These are phyloP conservation scores for Rubia tinctorum DNA, from an alignment of 305 asterid genomes.

Conservation along the genomic window DNA sequence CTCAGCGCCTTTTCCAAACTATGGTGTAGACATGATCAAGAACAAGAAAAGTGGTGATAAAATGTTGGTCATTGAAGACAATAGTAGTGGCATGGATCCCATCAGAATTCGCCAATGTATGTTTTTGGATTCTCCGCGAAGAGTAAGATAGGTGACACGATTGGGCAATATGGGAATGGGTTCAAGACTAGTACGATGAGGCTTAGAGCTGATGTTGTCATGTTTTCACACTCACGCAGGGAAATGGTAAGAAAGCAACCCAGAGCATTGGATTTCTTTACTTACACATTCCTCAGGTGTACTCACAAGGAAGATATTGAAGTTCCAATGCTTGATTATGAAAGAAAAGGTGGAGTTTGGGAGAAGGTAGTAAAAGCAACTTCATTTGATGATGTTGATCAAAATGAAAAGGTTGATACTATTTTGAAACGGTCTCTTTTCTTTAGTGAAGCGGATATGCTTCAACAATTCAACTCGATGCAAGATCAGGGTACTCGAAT, in stretches of 20 bases:
- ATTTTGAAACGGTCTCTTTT: background rate
- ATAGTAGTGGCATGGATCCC: background rate
- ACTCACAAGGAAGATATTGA: background rate
- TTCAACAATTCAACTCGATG: background rate
- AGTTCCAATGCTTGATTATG: constrained; percentile 4
- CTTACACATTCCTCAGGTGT: background rate
- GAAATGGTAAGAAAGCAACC: background rate
- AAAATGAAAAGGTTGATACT: background rate
- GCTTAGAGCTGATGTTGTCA: background rate
- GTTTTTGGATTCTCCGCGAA: background rate
- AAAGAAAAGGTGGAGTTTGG: background rate
- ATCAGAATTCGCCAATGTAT: background rate
- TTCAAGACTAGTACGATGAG: constrained; percentile 1
- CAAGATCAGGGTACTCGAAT: background rate
- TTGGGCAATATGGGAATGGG: background rate
- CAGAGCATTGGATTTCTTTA: background rate
- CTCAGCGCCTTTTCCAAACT: too few relatives aligned
- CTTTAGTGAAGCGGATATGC: background rate
- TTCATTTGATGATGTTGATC: background rate
- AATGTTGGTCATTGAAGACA: background rate
- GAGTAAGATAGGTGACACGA: background rate
- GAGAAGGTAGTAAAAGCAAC: background rate
- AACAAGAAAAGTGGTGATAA: background rate
- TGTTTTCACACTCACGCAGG: background rate
- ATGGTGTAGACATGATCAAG: background rate